Base-by-base conservation (phyloP, 805 yeast genomes). In the Saccharomycopsis fibuligera region DNA sequence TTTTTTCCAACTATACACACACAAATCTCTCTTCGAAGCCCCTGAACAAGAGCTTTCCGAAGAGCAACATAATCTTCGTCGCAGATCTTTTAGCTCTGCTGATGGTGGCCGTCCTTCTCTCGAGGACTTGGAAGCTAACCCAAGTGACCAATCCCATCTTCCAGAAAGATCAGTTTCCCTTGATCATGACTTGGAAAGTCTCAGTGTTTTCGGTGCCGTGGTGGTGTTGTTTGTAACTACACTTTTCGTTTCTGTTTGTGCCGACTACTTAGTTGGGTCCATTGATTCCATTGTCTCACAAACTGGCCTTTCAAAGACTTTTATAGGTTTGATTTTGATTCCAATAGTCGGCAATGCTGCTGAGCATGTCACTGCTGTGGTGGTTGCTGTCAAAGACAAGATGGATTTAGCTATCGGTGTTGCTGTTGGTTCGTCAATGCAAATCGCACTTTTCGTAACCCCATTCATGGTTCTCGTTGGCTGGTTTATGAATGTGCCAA, bases 261-360 rank as follows among this genome's bases (percentile, higher is more conserved):
- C 99, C 2, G 99, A 93, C 66, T 86, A 78, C 66, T 75, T 93
- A 51, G 99, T 93, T 45, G 93, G 95, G 24, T 83, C 96, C 21
- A 93, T 93, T 59, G 98, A 93, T 67, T 84, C 78, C 49, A 79
- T 91, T 55, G 98, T 93, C 33, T 86, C 72, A 50, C 68, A 79
- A 27, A 79, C 95, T 2, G 96, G 96, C 3, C 72, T 93, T 47
- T 86, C 96, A 39, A 90, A 91, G 75, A 89, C 98, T 0, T 93
- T 93, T 60, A 88, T 93, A 60, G 98, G 98, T 63, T 73, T 93
- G 57, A 83, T 93, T 57, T 79, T 93, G 41, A 83, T 93, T 54
- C 99, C 99, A 36, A 91, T 93, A 54, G 98, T 93, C 24, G 99
- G 98, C 49, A 93, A 93, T 60, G 99, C 99, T 2, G 98, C 98